A percentile compares a stretch with the other conserved stretches of the same genome.
Evolutionary conservation across 2,329 filamentous ascomycete species (phyloP).

Genomic region (Colletotrichum noveboracense): DNA sequence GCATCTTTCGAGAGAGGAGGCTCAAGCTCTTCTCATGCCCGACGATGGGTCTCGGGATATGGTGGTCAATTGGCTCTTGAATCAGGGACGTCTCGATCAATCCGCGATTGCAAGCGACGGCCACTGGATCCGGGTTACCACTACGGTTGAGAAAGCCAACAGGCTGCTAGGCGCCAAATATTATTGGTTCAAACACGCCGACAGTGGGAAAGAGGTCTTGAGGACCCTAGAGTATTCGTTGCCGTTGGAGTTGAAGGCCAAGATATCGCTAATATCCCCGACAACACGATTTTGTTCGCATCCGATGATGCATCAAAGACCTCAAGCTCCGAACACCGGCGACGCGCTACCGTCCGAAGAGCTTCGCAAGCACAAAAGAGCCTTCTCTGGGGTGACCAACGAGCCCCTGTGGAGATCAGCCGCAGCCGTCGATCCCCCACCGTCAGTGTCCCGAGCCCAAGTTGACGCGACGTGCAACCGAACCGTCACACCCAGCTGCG

Average conservation of each 20-base stretch:
- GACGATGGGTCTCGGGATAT: constrained; percentile 39
- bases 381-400: background rate
- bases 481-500: constrained; percentile 47
- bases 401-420: background rate
- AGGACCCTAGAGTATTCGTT: constrained; percentile 36
- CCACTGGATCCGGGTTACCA: constrained; percentile 46
- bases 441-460: background rate
- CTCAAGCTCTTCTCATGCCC: constrained; percentile 54
- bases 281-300: constrained; percentile 38
- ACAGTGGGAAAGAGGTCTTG: constrained; percentile 44
- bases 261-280: constrained; percentile 53
- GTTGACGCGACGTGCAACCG: constrained; percentile 36
- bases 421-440: background rate
- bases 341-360: background rate
- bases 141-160: constrained; percentile 45
- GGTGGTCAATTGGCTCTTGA: constrained; percentile 50
- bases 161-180: constrained; percentile 51
- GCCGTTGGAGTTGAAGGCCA: background rate
- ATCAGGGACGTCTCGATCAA: constrained; percentile 38
- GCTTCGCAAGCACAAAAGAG: background rate
- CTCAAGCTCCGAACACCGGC: background rate
- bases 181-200: background rate
- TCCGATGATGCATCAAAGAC: constrained; percentile 30
- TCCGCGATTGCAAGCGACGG: constrained; percentile 38
- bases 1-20: constrained; percentile 52